Evolutionary conservation across 2,329 filamentous ascomycete species (phyloP).

Genomic region (Reticulascus tulasneorum): DNA sequence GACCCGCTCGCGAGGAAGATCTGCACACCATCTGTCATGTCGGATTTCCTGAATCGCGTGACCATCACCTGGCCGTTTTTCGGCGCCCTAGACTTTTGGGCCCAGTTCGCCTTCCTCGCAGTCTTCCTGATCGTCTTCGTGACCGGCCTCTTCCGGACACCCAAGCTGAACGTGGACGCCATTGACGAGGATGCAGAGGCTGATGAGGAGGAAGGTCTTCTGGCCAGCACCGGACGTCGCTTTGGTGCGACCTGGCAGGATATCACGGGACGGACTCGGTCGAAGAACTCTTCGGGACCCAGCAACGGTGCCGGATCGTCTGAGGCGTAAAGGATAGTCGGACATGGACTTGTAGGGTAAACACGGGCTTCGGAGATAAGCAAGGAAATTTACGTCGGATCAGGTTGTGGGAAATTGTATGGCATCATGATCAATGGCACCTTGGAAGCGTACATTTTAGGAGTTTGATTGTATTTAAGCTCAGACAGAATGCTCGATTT

Average conservation of each 20-base stretch:
- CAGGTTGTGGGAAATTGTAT: constrained; percentile 1
- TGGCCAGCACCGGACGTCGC: constrained; percentile 76
- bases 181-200: constrained; percentile 86
- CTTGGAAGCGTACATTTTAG: not conserved
- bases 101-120: constrained; percentile 84
- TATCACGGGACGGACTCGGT: constrained; percentile 56
- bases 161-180: constrained; percentile 70
- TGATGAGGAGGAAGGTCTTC: constrained; percentile 87
- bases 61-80: constrained; percentile 95
- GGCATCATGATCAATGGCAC: constrained; percentile 1
- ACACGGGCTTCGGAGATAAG: not conserved
- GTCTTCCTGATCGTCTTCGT: constrained; percentile 80
- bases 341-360: constrained; percentile 1
- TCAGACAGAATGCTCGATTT: constrained; percentile 8
- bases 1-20: constrained; percentile 69
- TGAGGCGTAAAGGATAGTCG: constrained; percentile 2
- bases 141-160: constrained; percentile 75
- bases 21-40: constrained; percentile 88
- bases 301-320: constrained; percentile 7
- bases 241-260: constrained; percentile 89
- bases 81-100: constrained; percentile 90
- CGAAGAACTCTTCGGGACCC: constrained; percentile 14
- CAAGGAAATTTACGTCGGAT: not conserved
- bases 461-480: constrained; percentile 1
- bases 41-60: constrained; percentile 88